Evolutionary conservation across 2,329 filamentous ascomycete species (phyloP).

Genomic region (Aspergillus sp.): DNA sequence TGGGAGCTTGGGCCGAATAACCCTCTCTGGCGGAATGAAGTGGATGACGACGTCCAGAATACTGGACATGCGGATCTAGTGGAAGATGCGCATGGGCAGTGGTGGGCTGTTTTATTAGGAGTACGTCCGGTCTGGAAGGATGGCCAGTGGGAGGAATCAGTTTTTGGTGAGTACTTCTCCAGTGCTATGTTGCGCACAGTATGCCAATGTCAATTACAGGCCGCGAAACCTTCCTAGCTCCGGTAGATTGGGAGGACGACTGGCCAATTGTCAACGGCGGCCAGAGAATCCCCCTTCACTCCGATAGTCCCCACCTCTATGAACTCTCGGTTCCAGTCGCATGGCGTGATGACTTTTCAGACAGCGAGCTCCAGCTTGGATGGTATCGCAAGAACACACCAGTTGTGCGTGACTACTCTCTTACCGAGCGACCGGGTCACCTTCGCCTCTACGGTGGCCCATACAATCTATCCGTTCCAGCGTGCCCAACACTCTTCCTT

Average conservation of each 20-base stretch:
- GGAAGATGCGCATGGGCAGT: slow-evolving; percentile 47
- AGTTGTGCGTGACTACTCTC: slow-evolving; percentile 49
- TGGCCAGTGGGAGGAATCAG: slow-evolving; percentile 41
- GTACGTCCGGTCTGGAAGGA: slow-evolving; percentile 42
- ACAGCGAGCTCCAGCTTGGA: slow-evolving; percentile 29
- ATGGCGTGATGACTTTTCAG: slow-evolving; percentile 42
- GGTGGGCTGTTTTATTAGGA: slow-evolving; percentile 54
- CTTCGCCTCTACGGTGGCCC: slow-evolving; percentile 56
- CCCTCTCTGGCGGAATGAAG: slow-evolving; percentile 57
- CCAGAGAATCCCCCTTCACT: slow-evolving; percentile 44
- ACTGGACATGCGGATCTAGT: slow-evolving; percentile 55
- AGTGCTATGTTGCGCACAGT: not conserved
- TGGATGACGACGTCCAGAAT: slow-evolving; percentile 52
- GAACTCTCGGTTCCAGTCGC: slow-evolving; percentile 13
- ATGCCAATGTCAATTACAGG: slow-evolving; percentile 29
- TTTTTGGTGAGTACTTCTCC: slow-evolving; percentile 40
- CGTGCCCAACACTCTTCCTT: slow-evolving; percentile 55
- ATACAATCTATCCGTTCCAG: slow-evolving; percentile 54
- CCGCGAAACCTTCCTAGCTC: slow-evolving; percentile 55
- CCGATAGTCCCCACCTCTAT: slow-evolving; percentile 26
- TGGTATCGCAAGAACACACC: slow-evolving; percentile 52
- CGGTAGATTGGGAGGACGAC: slow-evolving; percentile 53
- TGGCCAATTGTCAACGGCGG: slow-evolving; percentile 57
- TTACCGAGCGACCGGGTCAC: slow-evolving; percentile 47
- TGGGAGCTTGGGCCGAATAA: slow-evolving; percentile 63